Percentiles rank a stretch among this genome's conserved stretches.
Conservation (phyloP, 2,329 filamentous ascomycete genomes). For the Talaromyces sp. region DNA sequence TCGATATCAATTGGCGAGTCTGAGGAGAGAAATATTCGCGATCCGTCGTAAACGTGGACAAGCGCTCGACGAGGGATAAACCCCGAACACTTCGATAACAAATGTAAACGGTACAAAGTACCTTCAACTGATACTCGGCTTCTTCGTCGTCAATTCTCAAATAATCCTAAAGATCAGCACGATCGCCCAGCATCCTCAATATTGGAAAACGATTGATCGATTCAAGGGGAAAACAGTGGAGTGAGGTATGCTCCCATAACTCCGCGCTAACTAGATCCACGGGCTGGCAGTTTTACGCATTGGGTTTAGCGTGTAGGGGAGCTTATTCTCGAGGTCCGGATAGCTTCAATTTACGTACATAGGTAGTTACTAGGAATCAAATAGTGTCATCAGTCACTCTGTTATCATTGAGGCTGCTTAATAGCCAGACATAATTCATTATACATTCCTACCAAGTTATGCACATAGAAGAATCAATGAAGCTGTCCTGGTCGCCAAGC, state of each 20-base stretch:
- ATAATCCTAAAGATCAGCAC: slow-evolving; percentile 11
- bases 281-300: neutral
- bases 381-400: neutral
- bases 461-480: slow-evolving; percentile 14
- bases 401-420: neutral
- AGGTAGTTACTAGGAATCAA: neutral
- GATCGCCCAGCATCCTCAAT: neutral
- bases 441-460: slow-evolving; percentile 9
- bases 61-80: neutral
- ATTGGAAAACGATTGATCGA: neutral
- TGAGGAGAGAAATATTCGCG: neutral
- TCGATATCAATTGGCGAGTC: neutral
- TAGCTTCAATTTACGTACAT: neutral
- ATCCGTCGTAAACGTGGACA: neutral
- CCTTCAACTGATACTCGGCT: slow-evolving; percentile 28
- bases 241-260: neutral
- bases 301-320: neutral
- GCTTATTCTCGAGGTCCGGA: neutral
- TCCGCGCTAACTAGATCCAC: slow-evolving; percentile 3
- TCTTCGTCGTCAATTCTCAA: neutral
- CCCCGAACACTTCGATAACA: slow-evolving; percentile 40
- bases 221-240: slow-evolving; percentile 2
- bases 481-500: neutral
- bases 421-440: slow-evolving; percentile 7
- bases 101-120: slow-evolving; percentile 58